phyloP scores from a whole-genome alignment of 2,329 filamentous ascomycete genomes.

The Colletotrichum chlorophyti region DNA sequence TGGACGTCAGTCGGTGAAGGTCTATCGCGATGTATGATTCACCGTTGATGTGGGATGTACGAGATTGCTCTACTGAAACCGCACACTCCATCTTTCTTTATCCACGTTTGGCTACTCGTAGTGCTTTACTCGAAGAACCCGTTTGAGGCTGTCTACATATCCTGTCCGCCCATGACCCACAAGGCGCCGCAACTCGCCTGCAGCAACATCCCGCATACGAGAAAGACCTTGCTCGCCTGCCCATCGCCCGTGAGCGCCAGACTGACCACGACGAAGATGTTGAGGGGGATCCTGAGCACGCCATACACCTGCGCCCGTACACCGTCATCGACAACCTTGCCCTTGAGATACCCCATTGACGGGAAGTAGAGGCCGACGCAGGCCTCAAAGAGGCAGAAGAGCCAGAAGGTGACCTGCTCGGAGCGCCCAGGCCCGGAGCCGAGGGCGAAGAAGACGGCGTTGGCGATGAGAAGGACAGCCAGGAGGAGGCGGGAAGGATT shows the following conservation, averaged over 20 bases:
- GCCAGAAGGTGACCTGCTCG: conserved; percentile 55
- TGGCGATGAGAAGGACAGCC: conserved; percentile 45
- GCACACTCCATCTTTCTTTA: background rate
- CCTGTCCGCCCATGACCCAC: conserved; percentile 30
- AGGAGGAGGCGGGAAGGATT: conserved; percentile 37
- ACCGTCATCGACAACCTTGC: conserved; percentile 57
- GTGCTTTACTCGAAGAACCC: too few species aligned
- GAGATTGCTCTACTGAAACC: background rate
- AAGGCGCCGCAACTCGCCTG: conserved; percentile 36
- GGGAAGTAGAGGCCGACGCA: conserved; percentile 65
- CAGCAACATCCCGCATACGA: conserved; percentile 39
- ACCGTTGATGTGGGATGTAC: background rate
- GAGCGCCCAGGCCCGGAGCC: conserved; percentile 34
- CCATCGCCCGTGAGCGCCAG: conserved; percentile 45
- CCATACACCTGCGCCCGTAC: conserved; percentile 60
- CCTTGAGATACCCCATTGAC: conserved; percentile 59
- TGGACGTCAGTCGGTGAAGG: conserved; percentile 22
- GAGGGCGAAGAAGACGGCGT: conserved; percentile 45
- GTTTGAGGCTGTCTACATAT: background rate
- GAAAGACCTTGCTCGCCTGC: conserved; percentile 37
- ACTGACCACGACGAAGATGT: conserved; percentile 60
- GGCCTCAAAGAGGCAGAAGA: conserved; percentile 62
- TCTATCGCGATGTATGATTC: background rate
- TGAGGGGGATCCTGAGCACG: conserved; percentile 62
- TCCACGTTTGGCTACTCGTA: background rate